Base-by-base conservation (phyloP, 2,329 filamentous ascomycete genomes). In the Aspergillus quadrilineatus region DNA sequence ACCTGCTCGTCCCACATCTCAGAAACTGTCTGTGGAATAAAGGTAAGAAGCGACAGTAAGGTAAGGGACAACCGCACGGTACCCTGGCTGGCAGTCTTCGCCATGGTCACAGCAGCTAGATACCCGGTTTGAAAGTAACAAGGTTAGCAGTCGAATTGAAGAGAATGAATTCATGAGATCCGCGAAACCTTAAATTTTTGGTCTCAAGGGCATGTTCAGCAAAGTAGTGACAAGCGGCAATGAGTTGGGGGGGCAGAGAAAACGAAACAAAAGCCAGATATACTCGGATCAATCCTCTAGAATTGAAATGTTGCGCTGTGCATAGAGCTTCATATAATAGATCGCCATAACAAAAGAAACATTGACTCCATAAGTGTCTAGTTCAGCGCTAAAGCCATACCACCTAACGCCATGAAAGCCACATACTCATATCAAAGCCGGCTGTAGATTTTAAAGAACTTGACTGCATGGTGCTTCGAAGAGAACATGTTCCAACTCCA, bases 331-430 rank as follows among this genome's bases (percentile, higher is more conserved):
- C 32, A 7, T 44, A 44, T n/a, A 34, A 36, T 55, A 50, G 32
- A 55, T 50, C 34, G n/a, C 45, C 34, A 29, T 30, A 22, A 45
- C 43, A 46, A 47, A 44, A 37, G 41, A 41, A 46, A 53, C 32
- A 17, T 39, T 9, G 4, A 28, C 26, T 34, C 42, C 32, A 32
- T 47, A 41, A 30, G 36, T 9, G 9, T n/a, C 2, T 14, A 6
- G 28, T 26, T 26, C 43, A 30, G 26, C 10, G 34, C 10, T 29
- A 14, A 28, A 12, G 30, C 22, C 26, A 14, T 12, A 7, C 22
- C 15, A 34, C 9, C 10, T 50, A 45, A 30, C 41, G 14, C 42
- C 41, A 28, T 6, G 39, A 15, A 54, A 32, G 30, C n/a, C 51
- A 42, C 26, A 22, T 22, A 34, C 9, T 47, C n/a, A 29, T 12